These are phyloP conservation scores for Fusarium poae DNA, from an alignment of 2,329 filamentous ascomycete genomes.

Conservation along the genomic window DNA sequence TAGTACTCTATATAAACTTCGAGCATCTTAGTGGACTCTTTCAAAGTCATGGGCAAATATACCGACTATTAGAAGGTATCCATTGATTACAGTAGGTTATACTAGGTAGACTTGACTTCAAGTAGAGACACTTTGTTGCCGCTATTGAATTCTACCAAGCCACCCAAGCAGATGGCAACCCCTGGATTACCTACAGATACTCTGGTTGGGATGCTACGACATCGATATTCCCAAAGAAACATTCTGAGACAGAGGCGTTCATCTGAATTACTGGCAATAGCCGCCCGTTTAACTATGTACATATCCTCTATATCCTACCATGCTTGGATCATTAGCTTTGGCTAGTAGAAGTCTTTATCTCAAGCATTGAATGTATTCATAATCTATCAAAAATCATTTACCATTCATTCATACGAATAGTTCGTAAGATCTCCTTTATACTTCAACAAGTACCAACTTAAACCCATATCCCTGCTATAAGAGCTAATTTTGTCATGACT, in stretches of 20 bases:
- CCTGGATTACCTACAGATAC: conserved; percentile 8
- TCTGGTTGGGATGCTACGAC: conserved; percentile 13
- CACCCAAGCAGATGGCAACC: not conserved
- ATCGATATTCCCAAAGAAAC: not conserved
- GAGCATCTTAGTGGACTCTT: not conserved
- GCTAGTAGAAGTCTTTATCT: not conserved
- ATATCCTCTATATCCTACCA: not conserved
- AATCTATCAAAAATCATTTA: not conserved
- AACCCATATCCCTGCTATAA: conserved; percentile 6
- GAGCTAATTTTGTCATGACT: conserved; percentile 38
- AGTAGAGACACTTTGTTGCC: not conserved
- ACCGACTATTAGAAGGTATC: not conserved
- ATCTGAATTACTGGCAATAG: conserved; percentile 1
- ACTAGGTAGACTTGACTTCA: not conserved
- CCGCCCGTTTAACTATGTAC: not conserved
- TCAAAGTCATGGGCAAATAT: not conserved
- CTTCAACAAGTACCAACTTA: not conserved
- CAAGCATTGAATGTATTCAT: not conserved
- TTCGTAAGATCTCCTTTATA: conserved; percentile 9
- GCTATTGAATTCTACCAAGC: not conserved
- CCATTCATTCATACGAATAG: not conserved
- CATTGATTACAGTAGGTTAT: not conserved
- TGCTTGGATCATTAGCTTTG: not conserved
- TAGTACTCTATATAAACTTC: not conserved
- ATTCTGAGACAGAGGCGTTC: conserved; percentile 28